Evolutionary conservation across 371 early-diverging fungal genomes (phyloP).

Genomic region (Mortierella sp.): DNA sequence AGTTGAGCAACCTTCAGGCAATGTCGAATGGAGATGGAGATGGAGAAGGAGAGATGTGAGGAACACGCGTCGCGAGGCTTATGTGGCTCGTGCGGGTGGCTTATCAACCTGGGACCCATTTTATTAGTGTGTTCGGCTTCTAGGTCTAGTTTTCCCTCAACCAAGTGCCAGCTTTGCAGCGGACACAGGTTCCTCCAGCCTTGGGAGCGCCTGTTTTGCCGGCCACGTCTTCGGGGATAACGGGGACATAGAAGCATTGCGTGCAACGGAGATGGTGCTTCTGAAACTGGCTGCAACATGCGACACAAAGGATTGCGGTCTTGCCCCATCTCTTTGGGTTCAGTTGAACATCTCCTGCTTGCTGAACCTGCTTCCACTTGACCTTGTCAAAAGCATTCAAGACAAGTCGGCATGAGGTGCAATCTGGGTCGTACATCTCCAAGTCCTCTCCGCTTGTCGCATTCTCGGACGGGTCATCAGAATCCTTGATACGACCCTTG

Average conservation of each 20-base stretch:
- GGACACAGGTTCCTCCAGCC: constrained; percentile 30
- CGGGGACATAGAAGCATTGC: constrained; percentile 48
- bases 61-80: too few species aligned
- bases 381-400: constrained; percentile 16
- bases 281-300: constrained; percentile 32
- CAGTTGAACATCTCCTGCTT: constrained; percentile 24
- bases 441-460: not conserved
- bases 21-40: too few species aligned
- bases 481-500: constrained; percentile 13
- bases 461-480: not conserved
- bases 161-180: constrained; percentile 52
- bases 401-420: constrained; percentile 45
- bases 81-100: too few species aligned
- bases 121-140: not conserved
- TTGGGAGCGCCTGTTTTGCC: constrained; percentile 5
- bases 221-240: not conserved
- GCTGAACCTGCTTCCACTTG: constrained; percentile 29
- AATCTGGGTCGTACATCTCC: constrained; percentile 25
- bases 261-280: constrained; percentile 42
- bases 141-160: constrained; percentile 7
- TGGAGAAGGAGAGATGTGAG: too few species aligned
- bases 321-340: constrained; percentile 47
- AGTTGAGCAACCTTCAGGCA: too few species aligned
- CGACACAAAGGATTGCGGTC: constrained; percentile 34
- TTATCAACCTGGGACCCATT: too few species aligned